Base-by-base conservation (phyloP, 768 basidiomycete species). In the Panaeolus cyanescens region DNA sequence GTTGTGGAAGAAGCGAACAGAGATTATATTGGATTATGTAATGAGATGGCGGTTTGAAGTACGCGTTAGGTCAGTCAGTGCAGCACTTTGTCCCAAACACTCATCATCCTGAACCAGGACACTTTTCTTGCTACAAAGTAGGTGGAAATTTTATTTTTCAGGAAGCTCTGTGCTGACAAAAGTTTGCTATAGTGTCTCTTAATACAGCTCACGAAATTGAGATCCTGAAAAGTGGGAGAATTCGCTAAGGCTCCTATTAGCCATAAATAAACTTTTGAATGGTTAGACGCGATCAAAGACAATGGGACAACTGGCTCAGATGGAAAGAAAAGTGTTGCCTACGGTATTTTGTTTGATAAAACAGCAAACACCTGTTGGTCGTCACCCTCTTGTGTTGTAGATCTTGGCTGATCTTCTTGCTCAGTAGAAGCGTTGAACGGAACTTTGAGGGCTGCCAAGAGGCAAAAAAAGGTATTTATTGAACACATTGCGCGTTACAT, bases 361-460 rank as follows among this genome's bases (percentile, higher is more conserved):
- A 83, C 82, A 10, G 80, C 76, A 1, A 73, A 83, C 61, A 79
- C 78, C 22, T 67, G 81, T 83, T 59, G 60, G 78, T 69, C 6
- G 7, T 58, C 13, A 9, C 32, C n/a, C 25, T 22, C 25, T 9
- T 20, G 17, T 6, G 6, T 22, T 9, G 6, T 55, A n/a, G 20
- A 32, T 31, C 28, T 9, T 33, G 5, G 30, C 25, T 12, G 20
- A 60, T 42, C 15, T 32, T 40, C 5, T 10, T 57, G 53, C 25
- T 3, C 55, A 83, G 82, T 83, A 54, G 82, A 83, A 66, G 82
- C 82, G 0, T 67, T 83, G 60, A 82, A 82, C 58, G 82, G 82
- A 15, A 82, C 80, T 0, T 65, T 83, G 10, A 74, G 81, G 22
- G 74, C 80, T 5, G 80, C 81, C 1, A 82, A 80, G 64, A 69